Base-by-base conservation (phyloP, 148 eudicot genomes). In the Spergularia marina region DNA sequence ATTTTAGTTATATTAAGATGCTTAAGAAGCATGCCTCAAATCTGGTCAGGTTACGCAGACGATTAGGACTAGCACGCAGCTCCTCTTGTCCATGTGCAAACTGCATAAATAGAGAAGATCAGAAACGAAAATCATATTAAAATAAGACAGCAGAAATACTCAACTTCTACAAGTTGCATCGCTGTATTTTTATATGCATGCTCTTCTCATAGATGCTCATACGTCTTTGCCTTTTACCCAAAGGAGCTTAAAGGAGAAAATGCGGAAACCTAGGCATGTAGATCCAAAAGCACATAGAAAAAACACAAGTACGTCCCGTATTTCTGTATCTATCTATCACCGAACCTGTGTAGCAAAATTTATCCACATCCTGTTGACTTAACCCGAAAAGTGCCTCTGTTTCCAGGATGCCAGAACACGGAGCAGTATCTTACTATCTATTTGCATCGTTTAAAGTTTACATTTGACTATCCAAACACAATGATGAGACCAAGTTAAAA, bases 31-130 rank as follows among this genome's bases (percentile, higher is more conserved):
- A 41, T 78, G 83, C 91, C 86, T 85, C 86, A 7, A 71, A 60
- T 76, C 62, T 77, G 72, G 41, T 81, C 81, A 68, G 84, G 87
- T 41, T 76, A 54, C 79, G 61, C 61, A 55, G 39, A 74, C 78
- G 82, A 63, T 44, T 30, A 39, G 21, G 55, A 12, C 21, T 12
- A 25, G 81, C 82, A 62, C 77, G 87, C 77, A 85, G 75, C 83
- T 90, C 89, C 78, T 86, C 87, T 65, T 86, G 83, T 64, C 87
- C 91, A 78, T 85, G 89, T 17, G 85, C 84, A 60, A 85, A 85
- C 91, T 88, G 87, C 72, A 68, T 61, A 53, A 62, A 66, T 49
- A 53, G 61, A 61, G 53, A 11, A 12, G 30, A 36, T 53, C 10
- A 44, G 13, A 15, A 7, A 20, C 49, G 53, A 57, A 54, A 41